Percentiles rank a stretch among this genome's conserved stretches.
phyloP scores from a whole-genome alignment of 371 early-diverging fungal species.

The Lichtheimia ornata region DNA sequence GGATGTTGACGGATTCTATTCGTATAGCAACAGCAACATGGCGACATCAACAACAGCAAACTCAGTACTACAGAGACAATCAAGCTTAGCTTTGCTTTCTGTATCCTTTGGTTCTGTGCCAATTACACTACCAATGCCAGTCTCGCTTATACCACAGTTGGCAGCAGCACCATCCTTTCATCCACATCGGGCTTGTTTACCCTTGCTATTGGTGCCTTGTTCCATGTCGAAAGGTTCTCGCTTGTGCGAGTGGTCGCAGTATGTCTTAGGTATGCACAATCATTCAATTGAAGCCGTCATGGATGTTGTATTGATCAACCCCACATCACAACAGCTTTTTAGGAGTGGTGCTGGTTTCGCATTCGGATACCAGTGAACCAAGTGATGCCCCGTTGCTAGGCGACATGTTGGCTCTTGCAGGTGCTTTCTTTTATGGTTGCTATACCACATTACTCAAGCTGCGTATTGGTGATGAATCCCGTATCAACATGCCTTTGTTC shows the following conservation, averaged over 20 bases:
- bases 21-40: neutral
- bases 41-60: slow-evolving; percentile 13
- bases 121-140: slow-evolving; percentile 79
- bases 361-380: slow-evolving; percentile 28
- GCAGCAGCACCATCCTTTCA: slow-evolving; percentile 77
- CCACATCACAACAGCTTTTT: slow-evolving; percentile 37
- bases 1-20: neutral
- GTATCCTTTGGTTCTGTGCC: slow-evolving; percentile 81
- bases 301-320: neutral
- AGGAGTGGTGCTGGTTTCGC: slow-evolving; percentile 64
- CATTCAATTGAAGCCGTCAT: slow-evolving; percentile 11
- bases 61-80: slow-evolving; percentile 59
- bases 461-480: slow-evolving; percentile 69
- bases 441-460: slow-evolving; percentile 77
- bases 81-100: slow-evolving; percentile 70
- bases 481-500: slow-evolving; percentile 79
- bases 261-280: slow-evolving; percentile 51
- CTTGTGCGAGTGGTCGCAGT: slow-evolving; percentile 61
- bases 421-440: slow-evolving; percentile 80
- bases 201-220: slow-evolving; percentile 65
- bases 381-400: slow-evolving; percentile 46
- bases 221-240: slow-evolving; percentile 65
- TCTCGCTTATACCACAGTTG: slow-evolving; percentile 79
- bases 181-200: slow-evolving; percentile 81
- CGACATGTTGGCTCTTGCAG: slow-evolving; percentile 68